A percentile compares a stretch with the other conserved stretches of the same genome.
Evolutionary conservation across 495 filamentous ascomycete genomes (phyloP).

Genomic region (Tuber brumale): DNA sequence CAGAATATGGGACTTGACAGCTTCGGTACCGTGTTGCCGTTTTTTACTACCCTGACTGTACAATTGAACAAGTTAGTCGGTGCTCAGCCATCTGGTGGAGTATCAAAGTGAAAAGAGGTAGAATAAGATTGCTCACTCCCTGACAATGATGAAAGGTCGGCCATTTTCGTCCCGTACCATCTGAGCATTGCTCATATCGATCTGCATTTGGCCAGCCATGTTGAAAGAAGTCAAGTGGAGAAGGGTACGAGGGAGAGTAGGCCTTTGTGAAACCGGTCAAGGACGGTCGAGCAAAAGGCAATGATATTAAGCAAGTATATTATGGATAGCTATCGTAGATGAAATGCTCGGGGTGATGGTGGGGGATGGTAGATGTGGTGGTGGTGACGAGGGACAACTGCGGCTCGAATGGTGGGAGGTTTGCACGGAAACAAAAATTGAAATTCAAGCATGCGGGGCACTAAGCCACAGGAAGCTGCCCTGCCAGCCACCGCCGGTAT

Average conservation of each 20-base stretch:
- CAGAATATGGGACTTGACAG: conserved; percentile 95
- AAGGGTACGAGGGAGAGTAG: background rate
- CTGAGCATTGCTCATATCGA: conserved; percentile 52
- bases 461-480: background rate
- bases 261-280: background rate
- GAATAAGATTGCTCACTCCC: conserved; percentile 66
- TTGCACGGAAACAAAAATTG: background rate
- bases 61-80: conserved; percentile 4
- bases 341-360: background rate
- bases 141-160: conserved; percentile 93
- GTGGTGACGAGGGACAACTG: background rate
- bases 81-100: background rate
- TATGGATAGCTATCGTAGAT: background rate
- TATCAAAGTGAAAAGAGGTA: background rate
- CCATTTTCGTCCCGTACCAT: conserved; percentile 90
- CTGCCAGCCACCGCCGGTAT: background rate
- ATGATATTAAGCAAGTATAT: background rate
- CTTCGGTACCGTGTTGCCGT: conserved; percentile 90
- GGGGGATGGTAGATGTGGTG: background rate
- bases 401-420: background rate
- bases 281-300: background rate
- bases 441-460: background rate
- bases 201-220: conserved; percentile 42
- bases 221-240: conserved; percentile 15
- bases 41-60: conserved; percentile 94